A percentile compares a stretch with the other conserved stretches of the same genome.
These are phyloP conservation scores for Diutina mesorugosa DNA, from an alignment of 1,139 yeast species.

Conservation along the genomic window DNA sequence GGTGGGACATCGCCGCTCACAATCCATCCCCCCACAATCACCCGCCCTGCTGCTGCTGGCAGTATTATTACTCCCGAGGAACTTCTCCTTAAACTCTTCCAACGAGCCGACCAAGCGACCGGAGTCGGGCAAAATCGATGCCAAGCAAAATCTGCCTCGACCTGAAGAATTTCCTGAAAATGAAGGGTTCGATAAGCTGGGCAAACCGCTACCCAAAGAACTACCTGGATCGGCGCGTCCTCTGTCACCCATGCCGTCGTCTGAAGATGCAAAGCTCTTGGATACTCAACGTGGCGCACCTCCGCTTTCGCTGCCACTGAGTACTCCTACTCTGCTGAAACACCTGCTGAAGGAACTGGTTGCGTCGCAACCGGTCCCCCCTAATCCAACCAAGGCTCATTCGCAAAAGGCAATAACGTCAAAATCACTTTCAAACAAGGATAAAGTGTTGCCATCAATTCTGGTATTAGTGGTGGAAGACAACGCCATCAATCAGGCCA, in stretches of 20 bases:
- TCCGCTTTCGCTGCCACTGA: background rate
- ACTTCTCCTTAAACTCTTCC: conserved; percentile 17
- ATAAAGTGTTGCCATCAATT: conserved; percentile 59
- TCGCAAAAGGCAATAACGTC: background rate
- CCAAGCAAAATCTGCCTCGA: background rate
- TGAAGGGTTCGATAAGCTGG: background rate
- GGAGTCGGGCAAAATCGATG: background rate
- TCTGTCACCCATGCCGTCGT: background rate
- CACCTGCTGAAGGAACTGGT: background rate
- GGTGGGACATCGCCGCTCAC: background rate
- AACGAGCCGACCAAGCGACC: background rate
- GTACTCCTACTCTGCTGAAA: background rate
- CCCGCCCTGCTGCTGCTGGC: conserved; percentile 10
- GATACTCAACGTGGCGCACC: background rate
- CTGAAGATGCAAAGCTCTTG: background rate
- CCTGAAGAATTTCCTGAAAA: background rate
- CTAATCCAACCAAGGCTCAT: background rate
- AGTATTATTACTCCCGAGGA: conserved; percentile 31
- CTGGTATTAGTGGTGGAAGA: conserved; percentile 92
- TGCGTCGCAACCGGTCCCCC: background rate
- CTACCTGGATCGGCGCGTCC: background rate
- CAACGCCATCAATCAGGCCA: conserved; percentile 86
- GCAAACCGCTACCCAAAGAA: background rate
- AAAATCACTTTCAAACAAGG: conserved; percentile 6
- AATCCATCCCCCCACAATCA: background rate